These are phyloP conservation scores for Mortierella sp. DNA, from an alignment of 371 early-diverging fungal species.

Conservation along the genomic window DNA sequence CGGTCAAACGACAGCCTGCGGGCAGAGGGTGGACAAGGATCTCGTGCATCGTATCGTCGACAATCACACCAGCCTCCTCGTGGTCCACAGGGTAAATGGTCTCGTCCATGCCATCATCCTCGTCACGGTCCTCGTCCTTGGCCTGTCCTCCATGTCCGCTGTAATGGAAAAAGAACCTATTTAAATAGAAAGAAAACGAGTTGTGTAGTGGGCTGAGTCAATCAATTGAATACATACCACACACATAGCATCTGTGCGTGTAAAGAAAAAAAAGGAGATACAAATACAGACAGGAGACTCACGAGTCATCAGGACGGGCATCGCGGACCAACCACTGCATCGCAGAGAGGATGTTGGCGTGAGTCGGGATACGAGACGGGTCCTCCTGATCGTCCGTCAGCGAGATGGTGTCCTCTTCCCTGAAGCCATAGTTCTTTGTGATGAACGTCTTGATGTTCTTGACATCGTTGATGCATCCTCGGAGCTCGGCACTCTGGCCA, in stretches of 20 bases:
- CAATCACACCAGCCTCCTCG: slow-evolving; percentile 79
- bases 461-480: slow-evolving; percentile 95
- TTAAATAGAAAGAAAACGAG: slow-evolving; percentile 62
- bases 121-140: slow-evolving; percentile 82
- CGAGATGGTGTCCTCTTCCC: slow-evolving; percentile 80
- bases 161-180: slow-evolving; percentile 87
- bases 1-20: slow-evolving; percentile 88
- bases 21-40: slow-evolving; percentile 88
- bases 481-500: slow-evolving; percentile 73
- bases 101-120: slow-evolving; percentile 88
- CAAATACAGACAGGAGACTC: slow-evolving; percentile 28
- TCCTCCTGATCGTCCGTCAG: slow-evolving; percentile 90
- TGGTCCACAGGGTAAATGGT: slow-evolving; percentile 92
- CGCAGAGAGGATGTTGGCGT: slow-evolving; percentile 84
- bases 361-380: slow-evolving; percentile 79
- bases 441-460: slow-evolving; percentile 84
- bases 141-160: slow-evolving; percentile 90
- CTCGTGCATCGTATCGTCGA: slow-evolving; percentile 90
- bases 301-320: slow-evolving; percentile 88
- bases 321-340: slow-evolving; percentile 94
- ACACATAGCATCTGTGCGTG: neutral
- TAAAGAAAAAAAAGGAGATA: neutral
- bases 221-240: neutral
- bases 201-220: slow-evolving; percentile 77
- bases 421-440: slow-evolving; percentile 72